Evolutionary conservation across 2,329 filamentous ascomycete species (phyloP), one percentile per base, ranked within the genome.

Genomic region (Botrytis byssoidea): DNA sequence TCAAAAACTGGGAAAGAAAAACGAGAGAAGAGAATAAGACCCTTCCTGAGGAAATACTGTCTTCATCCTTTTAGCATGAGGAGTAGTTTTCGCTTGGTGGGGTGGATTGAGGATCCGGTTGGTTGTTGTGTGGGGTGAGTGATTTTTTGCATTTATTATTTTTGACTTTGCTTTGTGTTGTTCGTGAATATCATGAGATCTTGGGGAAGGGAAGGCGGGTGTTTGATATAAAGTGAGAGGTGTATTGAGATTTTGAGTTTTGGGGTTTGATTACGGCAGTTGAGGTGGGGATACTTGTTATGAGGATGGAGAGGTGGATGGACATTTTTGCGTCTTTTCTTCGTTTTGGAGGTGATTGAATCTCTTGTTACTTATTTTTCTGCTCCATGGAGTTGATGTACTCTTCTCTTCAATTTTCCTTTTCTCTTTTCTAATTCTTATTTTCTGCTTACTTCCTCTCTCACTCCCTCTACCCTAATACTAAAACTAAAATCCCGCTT

Each of bases 61-160:
- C 25, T 66, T 66, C 40, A 66, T 66, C 44, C 44, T 16, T 46
- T 66, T 66, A 42, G 63, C 32, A 46, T 46, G 63, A 66, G 44
- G 16, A 66, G 40, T 35, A 32, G 59, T 25, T 61, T 61, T 61
- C 32, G 59, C 5, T 40, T 61, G 59, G 22, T 61, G 20, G 35
- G 32, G 10, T 61, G 59, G 59, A 61, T 61, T 61, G 59, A 61
- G 22, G 59, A 61, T 61, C 59, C 59, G 35, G 22, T 61, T 37
- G 35, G 10, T 25, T 22, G 32, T 60, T 35, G 18, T 35, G 35
- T 20, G 22, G 59, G 35, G 59, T 61, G 22, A 61, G 59, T 40
- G 20, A 14, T 25, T 37, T 61, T 12, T 51, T n/a, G 25, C 12
- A 7, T 55, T n/a, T 51, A 0, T 51, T 8, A 1, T n/a, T 8